Base-by-base conservation (phyloP, 1,284 basidiomycete species). In the Sanghuangporus baumii region DNA sequence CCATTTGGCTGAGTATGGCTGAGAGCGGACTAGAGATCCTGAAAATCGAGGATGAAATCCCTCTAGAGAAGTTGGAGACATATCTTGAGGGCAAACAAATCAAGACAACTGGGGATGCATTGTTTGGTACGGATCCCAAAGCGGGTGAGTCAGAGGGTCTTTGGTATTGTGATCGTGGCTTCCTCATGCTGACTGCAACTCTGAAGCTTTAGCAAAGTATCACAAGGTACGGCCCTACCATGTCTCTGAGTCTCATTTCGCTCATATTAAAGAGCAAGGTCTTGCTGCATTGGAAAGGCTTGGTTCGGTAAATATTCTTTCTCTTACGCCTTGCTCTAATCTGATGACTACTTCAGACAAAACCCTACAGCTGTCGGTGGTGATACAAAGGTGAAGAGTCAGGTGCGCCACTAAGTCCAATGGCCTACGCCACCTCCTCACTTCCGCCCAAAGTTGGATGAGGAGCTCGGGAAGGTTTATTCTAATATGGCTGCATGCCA, bases 401-500 rank as follows among this genome's bases (percentile, higher is more conserved):
- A 76, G 72, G 78, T 74, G 60, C 41, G 68, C 41, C 41, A 34
- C 52, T 54, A n/a, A 12, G 16, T 36, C 31, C 52, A 9, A 9
- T 8, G 31, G 16, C 55, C n/a, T 26, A 51, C 52, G 52, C 51
- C 23, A 34, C 31, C 41, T 23, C 55, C 51, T 18, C 48, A 55
- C 34, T 52, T 36, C 51, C 56, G 20, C 40, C 4, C 37, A 18
- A 63, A 93, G 91, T 79, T 84, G 12, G 89, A 93, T 71, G 77
- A 85, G 20, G 78, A 91, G 50, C 71, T 90, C 31, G 89, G 89
- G 73, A 93, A 89, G 75, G 84, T 92, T 48, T 89, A 93, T 67
- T 81, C 86, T 3, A 93, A 92, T 64, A 88, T 89, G 87, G 82
- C 86, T 3, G 88, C 88, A 3, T 91, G 88, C 68, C 88, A 93